phyloP scores from a whole-genome alignment of 495 filamentous ascomycete species.

The Tuber borchii region DNA sequence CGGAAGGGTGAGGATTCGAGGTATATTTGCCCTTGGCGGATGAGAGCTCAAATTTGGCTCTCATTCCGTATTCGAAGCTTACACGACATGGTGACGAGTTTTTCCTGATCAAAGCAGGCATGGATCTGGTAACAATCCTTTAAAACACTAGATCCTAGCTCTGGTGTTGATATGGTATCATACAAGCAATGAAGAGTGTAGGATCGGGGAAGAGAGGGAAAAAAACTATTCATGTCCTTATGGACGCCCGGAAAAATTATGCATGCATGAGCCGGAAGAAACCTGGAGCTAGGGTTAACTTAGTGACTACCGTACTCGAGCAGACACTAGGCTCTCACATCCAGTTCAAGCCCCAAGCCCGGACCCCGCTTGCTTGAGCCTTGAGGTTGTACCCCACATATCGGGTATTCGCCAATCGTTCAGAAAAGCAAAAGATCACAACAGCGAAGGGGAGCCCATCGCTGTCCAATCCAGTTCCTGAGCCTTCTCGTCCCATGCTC shows the following conservation, averaged over 20 bases:
- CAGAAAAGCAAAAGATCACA: constrained; percentile 9
- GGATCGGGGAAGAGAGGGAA: not conserved
- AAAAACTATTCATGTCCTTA: not conserved
- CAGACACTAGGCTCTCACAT: constrained; percentile 9
- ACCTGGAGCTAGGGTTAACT: constrained; percentile 10
- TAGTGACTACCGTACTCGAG: not conserved
- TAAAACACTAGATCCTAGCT: not conserved
- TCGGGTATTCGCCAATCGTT: constrained; percentile 27
- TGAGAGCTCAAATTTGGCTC: constrained; percentile 23
- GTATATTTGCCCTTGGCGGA: constrained; percentile 12
- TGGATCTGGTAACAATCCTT: not conserved
- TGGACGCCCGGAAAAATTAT: constrained; percentile 11
- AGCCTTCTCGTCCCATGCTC: not conserved
- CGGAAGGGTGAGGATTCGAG: constrained; percentile 16
- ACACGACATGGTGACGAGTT: constrained; percentile 16
- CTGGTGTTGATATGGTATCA: not conserved
- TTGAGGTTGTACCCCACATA: constrained; percentile 19
- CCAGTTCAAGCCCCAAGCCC: constrained; percentile 13
- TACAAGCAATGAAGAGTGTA: not conserved
- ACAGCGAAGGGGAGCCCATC: not conserved
- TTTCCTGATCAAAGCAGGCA: not conserved
- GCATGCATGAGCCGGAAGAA: constrained; percentile 24
- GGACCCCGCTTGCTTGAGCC: not conserved
- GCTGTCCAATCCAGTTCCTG: not conserved
- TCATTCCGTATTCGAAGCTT: constrained; percentile 16